Evolutionary conservation across 1,284 basidiomycete genomes (phyloP).

Genomic region (Marasmius oreades): DNA sequence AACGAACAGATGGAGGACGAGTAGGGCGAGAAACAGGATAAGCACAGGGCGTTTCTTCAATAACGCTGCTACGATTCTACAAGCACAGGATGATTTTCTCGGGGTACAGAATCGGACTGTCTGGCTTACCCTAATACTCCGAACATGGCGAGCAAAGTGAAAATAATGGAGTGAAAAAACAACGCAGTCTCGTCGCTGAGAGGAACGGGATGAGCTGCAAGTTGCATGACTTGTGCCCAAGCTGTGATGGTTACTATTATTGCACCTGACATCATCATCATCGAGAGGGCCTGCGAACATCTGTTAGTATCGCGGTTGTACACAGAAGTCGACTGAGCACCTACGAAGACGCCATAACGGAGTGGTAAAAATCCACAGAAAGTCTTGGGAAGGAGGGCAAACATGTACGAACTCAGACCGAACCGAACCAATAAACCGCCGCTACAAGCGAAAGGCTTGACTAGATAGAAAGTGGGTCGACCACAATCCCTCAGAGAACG

Average conservation of each 20-base stretch:
- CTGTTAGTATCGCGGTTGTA: not conserved
- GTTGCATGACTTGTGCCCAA: slow-evolving; percentile 39
- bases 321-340: slow-evolving; percentile 17
- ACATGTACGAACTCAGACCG: not conserved
- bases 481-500: not conserved
- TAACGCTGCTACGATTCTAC: slow-evolving; percentile 47
- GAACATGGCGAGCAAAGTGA: slow-evolving; percentile 43
- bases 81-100: not conserved
- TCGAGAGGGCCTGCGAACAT: slow-evolving; percentile 34
- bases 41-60: slow-evolving; percentile 45
- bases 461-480: not conserved
- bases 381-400: not conserved
- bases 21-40: slow-evolving; percentile 41
- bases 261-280: slow-evolving; percentile 39
- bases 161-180: slow-evolving; percentile 43
- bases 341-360: slow-evolving; percentile 55
- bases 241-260: slow-evolving; percentile 37
- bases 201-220: slow-evolving; percentile 30
- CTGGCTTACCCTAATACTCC: slow-evolving; percentile 49
- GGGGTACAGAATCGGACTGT: not conserved
- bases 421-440: not conserved
- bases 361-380: slow-evolving; percentile 65
- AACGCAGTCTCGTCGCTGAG: slow-evolving; percentile 40
- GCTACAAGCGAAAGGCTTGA: not conserved
- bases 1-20: slow-evolving; percentile 44